These are phyloP conservation scores for Esteya vermicola DNA, from an alignment of 2,329 filamentous ascomycete genomes.

Conservation along the genomic window DNA sequence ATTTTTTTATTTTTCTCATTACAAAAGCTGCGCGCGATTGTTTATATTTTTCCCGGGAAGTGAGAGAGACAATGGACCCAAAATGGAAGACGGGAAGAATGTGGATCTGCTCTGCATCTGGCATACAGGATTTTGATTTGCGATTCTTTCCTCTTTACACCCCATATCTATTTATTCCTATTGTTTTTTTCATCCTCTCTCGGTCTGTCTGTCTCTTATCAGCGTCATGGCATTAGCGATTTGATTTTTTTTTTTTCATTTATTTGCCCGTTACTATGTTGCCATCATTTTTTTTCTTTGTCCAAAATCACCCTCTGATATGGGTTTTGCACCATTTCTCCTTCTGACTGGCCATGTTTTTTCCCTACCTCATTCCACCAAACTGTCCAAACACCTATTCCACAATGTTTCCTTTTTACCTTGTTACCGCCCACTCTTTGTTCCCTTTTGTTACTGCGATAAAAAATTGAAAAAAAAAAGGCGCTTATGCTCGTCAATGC, in stretches of 20 bases:
- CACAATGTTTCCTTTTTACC: not conserved
- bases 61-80: too few species aligned
- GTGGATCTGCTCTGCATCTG: constrained; percentile 30
- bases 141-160: constrained; percentile 10
- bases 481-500: too few species aligned
- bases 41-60: constrained; percentile 19
- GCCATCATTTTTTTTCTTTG: not conserved
- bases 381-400: not conserved
- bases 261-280: not conserved
- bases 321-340: not conserved
- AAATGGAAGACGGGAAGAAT: too few species aligned
- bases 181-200: constrained; percentile 16
- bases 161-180: too few species aligned
- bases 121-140: constrained; percentile 20
- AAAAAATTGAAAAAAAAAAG: too few species aligned
- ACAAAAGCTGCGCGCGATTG: constrained; percentile 11
- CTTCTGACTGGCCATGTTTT: not conserved
- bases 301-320: not conserved
- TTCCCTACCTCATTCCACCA: too few species aligned
- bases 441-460: too few species aligned
- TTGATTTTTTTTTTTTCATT: constrained; percentile 17
- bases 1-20: constrained; percentile 1
- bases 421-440: not conserved
- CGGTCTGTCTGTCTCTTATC: too few species aligned
- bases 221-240: constrained; percentile 34